Base-by-base conservation (phyloP, 176 grass and related monocot genomes). In the Carex scoparia region DNA sequence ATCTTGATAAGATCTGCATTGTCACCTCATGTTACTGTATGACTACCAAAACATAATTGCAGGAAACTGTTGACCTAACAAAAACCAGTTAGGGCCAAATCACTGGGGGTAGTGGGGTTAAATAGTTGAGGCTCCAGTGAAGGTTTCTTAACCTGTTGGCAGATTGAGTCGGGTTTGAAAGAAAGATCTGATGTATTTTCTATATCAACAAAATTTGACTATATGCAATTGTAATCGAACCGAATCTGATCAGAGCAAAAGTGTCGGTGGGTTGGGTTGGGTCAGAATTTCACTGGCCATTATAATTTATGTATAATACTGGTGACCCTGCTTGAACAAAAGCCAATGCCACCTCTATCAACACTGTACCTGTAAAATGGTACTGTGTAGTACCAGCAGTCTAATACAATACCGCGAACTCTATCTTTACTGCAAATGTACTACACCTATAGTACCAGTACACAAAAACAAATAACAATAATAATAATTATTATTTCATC, bases 1-100 rank as follows among this genome's bases (percentile, higher is more conserved):
- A 57, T 79, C 30, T 19, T 51, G 61, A 61, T 23, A 19, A 83
- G 61, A 66, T 10, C 68, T 85, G 38, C 58, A 83, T 62, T 76
- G 56, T 44, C 74, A n/a, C 1, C 13, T 31, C 44, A 70, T 68
- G 14, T 70, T 51, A 42, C 28, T 66, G 16, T 42, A 62, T 10
- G 2, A 84, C 27, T 32, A 51, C 4, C 15, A 69, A 37, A 63
- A 63, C 35, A 38, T 11, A 62, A 18, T 5, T 19, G 23, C 23
- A 13, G 8, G 15, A 11, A 49, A 53, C 11, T 78, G 1, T 19
- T 51, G n/a, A 53, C 37, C 40, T 27, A 33, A 78, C 40, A 12
- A 23, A 53, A 78, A 10, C 10, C 60, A 61, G 54, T 40, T 35
- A 18, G 18, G 16, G 31, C 27, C n/a, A 13, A 49, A 10, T 49